Conservation (phyloP, 2,329 filamentous ascomycete species). For the Aspergillus quadrilineatus region DNA sequence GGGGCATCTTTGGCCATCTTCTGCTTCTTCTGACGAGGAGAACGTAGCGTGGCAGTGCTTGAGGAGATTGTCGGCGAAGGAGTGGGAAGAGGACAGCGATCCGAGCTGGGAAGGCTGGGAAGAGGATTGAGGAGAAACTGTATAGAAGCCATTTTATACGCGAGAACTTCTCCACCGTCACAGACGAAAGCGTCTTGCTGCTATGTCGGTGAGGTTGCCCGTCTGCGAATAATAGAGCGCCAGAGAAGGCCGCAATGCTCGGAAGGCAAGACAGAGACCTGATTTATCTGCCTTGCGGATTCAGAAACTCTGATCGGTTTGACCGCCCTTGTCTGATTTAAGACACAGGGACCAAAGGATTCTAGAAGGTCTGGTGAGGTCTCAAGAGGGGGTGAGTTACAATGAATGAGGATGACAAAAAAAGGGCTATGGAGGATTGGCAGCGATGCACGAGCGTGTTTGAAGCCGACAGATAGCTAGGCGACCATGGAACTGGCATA, state of each 20-base stretch:
- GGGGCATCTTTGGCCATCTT: slow-evolving; percentile 67
- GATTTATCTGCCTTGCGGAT: slow-evolving; percentile 17
- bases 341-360: slow-evolving; percentile 20
- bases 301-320: slow-evolving; percentile 14
- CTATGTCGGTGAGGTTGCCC: slow-evolving; percentile 5
- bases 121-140: slow-evolving; percentile 66
- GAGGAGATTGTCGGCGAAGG: slow-evolving; percentile 45
- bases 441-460: slow-evolving; percentile 15
- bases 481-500: slow-evolving; percentile 15
- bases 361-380: slow-evolving; percentile 27
- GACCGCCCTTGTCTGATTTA: slow-evolving; percentile 13
- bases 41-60: slow-evolving; percentile 33
- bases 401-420: slow-evolving; percentile 15
- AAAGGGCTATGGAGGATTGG: slow-evolving; percentile 9
- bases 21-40: slow-evolving; percentile 40
- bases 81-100: slow-evolving; percentile 33
- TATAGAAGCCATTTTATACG: slow-evolving; percentile 60
- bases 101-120: slow-evolving; percentile 32
- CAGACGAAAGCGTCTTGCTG: background rate
- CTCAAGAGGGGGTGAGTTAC: slow-evolving; percentile 15
- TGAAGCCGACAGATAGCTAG: slow-evolving; percentile 8
- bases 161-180: background rate
- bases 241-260: slow-evolving; percentile 7
- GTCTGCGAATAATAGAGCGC: background rate
- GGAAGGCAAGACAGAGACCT: slow-evolving; percentile 12